Percentiles rank a stretch among this genome's conserved stretches.
phyloP scores from a whole-genome alignment of 371 early-diverging fungal species.

The Parasitella parasitica region DNA sequence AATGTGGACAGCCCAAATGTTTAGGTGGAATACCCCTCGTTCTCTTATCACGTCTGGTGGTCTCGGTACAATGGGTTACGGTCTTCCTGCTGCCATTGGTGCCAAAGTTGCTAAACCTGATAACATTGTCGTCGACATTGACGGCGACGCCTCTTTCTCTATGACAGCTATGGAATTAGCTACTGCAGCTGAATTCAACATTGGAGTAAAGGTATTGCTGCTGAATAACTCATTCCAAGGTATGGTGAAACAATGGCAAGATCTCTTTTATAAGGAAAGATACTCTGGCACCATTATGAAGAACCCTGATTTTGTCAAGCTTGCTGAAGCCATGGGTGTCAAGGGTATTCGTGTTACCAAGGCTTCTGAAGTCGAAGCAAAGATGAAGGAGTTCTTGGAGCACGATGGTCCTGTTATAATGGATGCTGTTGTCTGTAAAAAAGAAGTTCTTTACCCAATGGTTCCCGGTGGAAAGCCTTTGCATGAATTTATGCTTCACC shows the following conservation, averaged over 20 bases:
- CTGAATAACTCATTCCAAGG: constrained; percentile 99
- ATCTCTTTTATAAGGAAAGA: constrained; percentile 94
- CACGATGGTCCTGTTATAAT: constrained; percentile 88
- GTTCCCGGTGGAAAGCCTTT: constrained; percentile 94
- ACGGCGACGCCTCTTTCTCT: constrained; percentile 97
- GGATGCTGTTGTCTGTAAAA: constrained; percentile 87
- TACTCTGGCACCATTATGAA: constrained; percentile 92
- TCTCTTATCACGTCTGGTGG: constrained; percentile 93
- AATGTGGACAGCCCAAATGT: constrained; percentile 94
- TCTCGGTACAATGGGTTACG: constrained; percentile 97
- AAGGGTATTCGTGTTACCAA: constrained; percentile 85
- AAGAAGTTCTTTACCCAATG: constrained; percentile 96
- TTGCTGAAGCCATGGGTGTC: constrained; percentile 93
- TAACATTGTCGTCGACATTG: constrained; percentile 93
- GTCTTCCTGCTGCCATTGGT: constrained; percentile 93
- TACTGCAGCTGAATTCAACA: constrained; percentile 94
- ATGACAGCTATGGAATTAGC: constrained; percentile 97
- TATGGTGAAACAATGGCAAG: constrained; percentile 99
- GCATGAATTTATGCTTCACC: constrained; percentile 78
- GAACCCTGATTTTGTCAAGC: constrained; percentile 98
- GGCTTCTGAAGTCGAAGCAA: constrained; percentile 80
- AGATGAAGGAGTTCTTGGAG: constrained; percentile 87
- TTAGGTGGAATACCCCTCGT: constrained; percentile 88
- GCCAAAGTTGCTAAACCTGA: constrained; percentile 94
- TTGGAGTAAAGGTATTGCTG: constrained; percentile 93